Evolutionary conservation across 352 stramenopile species (phyloP), one percentile per base, ranked within the genome.

Genomic region (Pilasporangium apinafurcum): DNA sequence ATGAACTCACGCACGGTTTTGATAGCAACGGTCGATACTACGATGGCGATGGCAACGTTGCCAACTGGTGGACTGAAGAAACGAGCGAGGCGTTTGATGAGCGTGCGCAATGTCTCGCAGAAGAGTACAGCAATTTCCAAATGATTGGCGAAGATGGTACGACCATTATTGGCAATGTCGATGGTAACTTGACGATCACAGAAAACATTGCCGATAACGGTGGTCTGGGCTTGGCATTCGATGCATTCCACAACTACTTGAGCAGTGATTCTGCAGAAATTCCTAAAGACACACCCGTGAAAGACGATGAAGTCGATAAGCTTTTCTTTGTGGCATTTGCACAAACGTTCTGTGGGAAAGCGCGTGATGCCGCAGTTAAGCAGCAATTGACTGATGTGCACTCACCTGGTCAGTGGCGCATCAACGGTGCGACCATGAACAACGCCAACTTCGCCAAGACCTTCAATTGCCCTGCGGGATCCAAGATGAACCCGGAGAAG

Each of bases 1-100:
- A 98, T 54, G 92, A 97, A 62, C 93, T 98, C 55, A 96, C 84
- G 6, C 92, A 98, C 46, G 92, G 88, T 1, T 97, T 97, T 48
- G 92, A 97, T 55, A 85, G 91, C 44, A 81, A 89, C 48, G 92
- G 91, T 30, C 65, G 76, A 6, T 83, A 95, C 33, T 96, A 79
- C 37, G 71, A 91, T 37, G 83, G 55, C 20, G 50, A 81, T 28
- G 92, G 92, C n/a, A 95, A 94, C 40, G 77, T 95, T 59, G 68
- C 85, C 9, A 68, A 89, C 53, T 97, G 92, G 90, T 97, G 92
- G 91, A 94, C 78, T 3, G 27, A 71, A 20, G 59, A 65, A 22
- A 95, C 95, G 9, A 62, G 42, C 21, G 49, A 54, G 13, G 73
- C 86, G 37, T 98, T 92, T 44, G 42, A 83, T 20, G 30, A 37